These are phyloP conservation scores for Russula emetica DNA, from an alignment of 768 basidiomycete genomes.

Conservation along the genomic window DNA sequence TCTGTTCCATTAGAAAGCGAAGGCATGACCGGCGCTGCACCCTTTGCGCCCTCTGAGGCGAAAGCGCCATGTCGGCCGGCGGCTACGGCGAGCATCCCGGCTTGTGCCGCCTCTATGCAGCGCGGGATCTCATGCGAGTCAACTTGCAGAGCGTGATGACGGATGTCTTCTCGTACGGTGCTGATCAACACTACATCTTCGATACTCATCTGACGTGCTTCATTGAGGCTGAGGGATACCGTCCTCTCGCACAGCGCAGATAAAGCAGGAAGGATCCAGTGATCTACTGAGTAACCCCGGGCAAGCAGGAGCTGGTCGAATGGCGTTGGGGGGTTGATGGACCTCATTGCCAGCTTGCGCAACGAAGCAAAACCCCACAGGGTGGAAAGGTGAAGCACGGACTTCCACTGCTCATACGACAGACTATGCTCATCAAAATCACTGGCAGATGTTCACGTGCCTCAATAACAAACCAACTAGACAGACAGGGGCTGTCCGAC, in stretches of 20 bases:
- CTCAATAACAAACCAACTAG: background rate
- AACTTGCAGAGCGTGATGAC: constrained; percentile 5
- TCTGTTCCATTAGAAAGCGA: constrained; percentile 1
- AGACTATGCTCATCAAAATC: constrained; percentile 19
- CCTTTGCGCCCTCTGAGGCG: background rate
- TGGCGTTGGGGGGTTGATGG: constrained; percentile 24
- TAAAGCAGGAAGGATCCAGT: constrained; percentile 22
- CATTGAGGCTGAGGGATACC: constrained; percentile 18
- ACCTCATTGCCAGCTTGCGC: constrained; percentile 25
- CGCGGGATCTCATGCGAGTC: constrained; percentile 10
- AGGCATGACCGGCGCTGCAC: background rate
- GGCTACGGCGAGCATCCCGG: constrained; percentile 11
- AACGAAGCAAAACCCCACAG: constrained; percentile 27
- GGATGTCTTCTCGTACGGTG: constrained; percentile 27
- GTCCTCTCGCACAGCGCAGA: constrained; percentile 23
- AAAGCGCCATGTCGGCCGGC: background rate
- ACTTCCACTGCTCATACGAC: constrained; percentile 27
- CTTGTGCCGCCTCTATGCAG: constrained; percentile 15
- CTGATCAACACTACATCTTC: constrained; percentile 23
- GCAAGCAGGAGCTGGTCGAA: constrained; percentile 26
- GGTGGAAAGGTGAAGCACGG: constrained; percentile 26
- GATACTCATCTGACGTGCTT: constrained; percentile 21
- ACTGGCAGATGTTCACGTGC: background rate
- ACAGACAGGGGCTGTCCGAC: background rate
- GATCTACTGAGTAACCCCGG: constrained; percentile 20